Percentiles rank a stretch among this genome's conserved stretches.
These are phyloP conservation scores for Phoma sp. DNA, from an alignment of 2,329 filamentous ascomycete species.

Conservation along the genomic window DNA sequence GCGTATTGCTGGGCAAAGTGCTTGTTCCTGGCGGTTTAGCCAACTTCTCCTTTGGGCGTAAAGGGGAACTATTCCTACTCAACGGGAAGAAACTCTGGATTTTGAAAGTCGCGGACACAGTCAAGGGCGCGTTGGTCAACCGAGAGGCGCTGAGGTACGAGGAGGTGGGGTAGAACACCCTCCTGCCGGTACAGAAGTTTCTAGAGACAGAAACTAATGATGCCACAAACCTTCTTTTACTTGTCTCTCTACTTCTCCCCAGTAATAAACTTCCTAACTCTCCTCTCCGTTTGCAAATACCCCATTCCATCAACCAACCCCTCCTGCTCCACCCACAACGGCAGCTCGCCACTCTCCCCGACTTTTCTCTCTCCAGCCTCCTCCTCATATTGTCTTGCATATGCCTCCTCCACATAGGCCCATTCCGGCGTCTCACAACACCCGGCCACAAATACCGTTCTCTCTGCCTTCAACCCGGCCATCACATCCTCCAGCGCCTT, in stretches of 20 bases:
- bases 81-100: conserved; percentile 47
- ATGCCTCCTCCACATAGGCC: conserved; percentile 45
- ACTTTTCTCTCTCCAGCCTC: conserved; percentile 16
- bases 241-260: conserved; percentile 8
- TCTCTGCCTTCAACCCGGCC: conserved; percentile 29
- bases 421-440: conserved; percentile 44
- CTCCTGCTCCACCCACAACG: conserved; percentile 34
- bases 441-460: conserved; percentile 43
- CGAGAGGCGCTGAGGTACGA: conserved; percentile 11
- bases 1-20: conserved; percentile 51
- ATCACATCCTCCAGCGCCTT: conserved; percentile 48
- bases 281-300: conserved; percentile 37
- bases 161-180: conserved; percentile 2
- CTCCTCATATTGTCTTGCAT: conserved; percentile 17
- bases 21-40: conserved; percentile 48
- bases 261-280: conserved; percentile 41
- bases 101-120: conserved; percentile 10
- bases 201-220: background rate
- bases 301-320: conserved; percentile 36
- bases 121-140: conserved; percentile 22
- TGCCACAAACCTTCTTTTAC: background rate
- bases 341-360: conserved; percentile 7
- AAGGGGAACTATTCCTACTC: conserved; percentile 57
- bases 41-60: conserved; percentile 58
- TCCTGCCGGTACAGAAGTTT: too few species aligned